Base-by-base conservation (phyloP, 306 rosid genomes). In the Citrullus amarus region DNA sequence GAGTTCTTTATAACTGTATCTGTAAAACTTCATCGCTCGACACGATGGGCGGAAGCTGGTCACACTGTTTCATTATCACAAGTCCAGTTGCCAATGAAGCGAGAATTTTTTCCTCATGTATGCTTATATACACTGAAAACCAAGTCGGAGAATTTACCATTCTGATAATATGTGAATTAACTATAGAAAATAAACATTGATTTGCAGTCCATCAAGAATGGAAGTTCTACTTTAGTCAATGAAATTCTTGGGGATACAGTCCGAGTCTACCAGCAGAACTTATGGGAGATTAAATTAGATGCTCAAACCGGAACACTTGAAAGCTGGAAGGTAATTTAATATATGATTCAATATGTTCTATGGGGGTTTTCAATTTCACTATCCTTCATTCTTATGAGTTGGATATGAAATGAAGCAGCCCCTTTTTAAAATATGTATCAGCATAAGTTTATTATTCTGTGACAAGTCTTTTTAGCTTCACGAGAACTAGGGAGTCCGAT, bases 31-130 rank as follows among this genome's bases (percentile, higher is more conserved):
- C 85, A 87, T 89, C 63, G 59, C 71, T 79, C 97, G 17, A 89
- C 91, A 3, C 84, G 84, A 74, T 92, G 97, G 97, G 97, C 85
- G 77, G 89, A 88, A 80, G 95, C 96, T 63, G 97, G 97, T 79
- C 98, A 95, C 79, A 79, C 84, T 36, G 44, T 89, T 85, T 89
- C 97, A 61, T 91, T 91, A 22, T 78, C 97, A 62, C 98, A 95
- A 91, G 76, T 92, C 76, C 90, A 89, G 87, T 81, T 95, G 79
- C 98, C 98, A 70, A 50, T 81, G 72, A 86, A 63, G 83, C 86
- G 91, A 84, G 84, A 84, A 66, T 46, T 70, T 39, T 54, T 67
- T 80, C 81, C 92, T 75, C 92, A 90, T 81, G 98, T 95, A 92
- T 55, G 41, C 59, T 80, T 69, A 32, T 16, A 20, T 46, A 36